A percentile compares a stretch with the other conserved stretches of the same genome.
Evolutionary conservation across 352 stramenopile genomes (phyloP).

Genomic region (Phytophthora nicotianae): DNA sequence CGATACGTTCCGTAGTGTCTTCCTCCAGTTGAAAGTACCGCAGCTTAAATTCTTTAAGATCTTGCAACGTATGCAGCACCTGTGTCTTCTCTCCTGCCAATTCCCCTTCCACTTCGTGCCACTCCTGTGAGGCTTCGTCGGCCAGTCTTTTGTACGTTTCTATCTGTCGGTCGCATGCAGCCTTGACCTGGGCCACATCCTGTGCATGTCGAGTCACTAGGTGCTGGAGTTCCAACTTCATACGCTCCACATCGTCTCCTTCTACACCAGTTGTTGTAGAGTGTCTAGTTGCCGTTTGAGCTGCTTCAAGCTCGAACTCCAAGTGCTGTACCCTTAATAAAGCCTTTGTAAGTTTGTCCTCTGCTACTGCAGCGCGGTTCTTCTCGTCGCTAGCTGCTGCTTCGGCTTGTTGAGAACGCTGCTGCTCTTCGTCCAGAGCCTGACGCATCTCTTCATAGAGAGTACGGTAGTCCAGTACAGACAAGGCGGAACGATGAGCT

Average conservation of each 20-base stretch:
- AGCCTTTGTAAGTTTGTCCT: slow-evolving; percentile 63
- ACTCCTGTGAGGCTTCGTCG: slow-evolving; percentile 64
- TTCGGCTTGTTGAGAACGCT: slow-evolving; percentile 31
- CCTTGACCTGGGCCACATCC: slow-evolving; percentile 51
- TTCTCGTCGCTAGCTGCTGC: slow-evolving; percentile 29
- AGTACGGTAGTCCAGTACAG: slow-evolving; percentile 69
- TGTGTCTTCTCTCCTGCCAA: slow-evolving; percentile 61
- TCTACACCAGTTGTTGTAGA: background rate
- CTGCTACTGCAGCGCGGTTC: slow-evolving; percentile 12
- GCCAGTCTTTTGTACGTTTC: slow-evolving; percentile 69
- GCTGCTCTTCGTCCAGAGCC: slow-evolving; percentile 48
- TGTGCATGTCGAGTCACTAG: slow-evolving; percentile 50
- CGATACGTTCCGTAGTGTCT: slow-evolving; percentile 63
- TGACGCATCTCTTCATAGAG: slow-evolving; percentile 68
- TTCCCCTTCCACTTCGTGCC: slow-evolving; percentile 72
- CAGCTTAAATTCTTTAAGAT: slow-evolving; percentile 80
- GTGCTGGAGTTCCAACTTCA: slow-evolving; percentile 32
- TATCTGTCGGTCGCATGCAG: slow-evolving; percentile 62
- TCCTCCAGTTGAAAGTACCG: slow-evolving; percentile 70
- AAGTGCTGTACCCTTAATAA: slow-evolving; percentile 65
- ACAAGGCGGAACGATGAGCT: slow-evolving; percentile 65
- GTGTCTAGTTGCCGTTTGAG: slow-evolving; percentile 29
- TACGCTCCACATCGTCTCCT: slow-evolving; percentile 22
- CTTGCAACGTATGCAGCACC: slow-evolving; percentile 54
- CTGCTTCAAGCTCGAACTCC: slow-evolving; percentile 63